phyloP scores from a whole-genome alignment of 768 basidiomycete genomes.

The Lentinula detonsa region DNA sequence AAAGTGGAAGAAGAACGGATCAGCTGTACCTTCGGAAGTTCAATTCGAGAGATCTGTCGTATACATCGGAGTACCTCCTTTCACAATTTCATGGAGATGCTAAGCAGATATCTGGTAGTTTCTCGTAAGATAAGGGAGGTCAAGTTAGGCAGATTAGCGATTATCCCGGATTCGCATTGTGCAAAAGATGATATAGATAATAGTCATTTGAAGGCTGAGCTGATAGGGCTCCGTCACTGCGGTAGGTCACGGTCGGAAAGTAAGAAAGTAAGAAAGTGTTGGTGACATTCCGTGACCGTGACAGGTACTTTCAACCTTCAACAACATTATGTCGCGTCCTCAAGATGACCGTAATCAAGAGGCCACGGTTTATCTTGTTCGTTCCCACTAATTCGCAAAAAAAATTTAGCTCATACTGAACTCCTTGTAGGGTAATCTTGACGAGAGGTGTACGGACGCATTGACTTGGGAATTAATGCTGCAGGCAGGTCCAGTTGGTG shows the following conservation, averaged over 20 bases:
- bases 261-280: too few relatives aligned
- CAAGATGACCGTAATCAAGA: slow-evolving; percentile 91
- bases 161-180: not conserved
- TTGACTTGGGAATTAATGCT: slow-evolving; percentile 98
- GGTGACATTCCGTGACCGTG: not conserved
- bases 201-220: not conserved
- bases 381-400: slow-evolving; percentile 7
- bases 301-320: not conserved
- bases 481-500: slow-evolving; percentile 97
- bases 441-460: slow-evolving; percentile 91
- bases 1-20: not conserved
- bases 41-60: not conserved
- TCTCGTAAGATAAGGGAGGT: not conserved
- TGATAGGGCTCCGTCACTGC: too few relatives aligned
- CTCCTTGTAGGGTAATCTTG: slow-evolving; percentile 78
- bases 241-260: too few relatives aligned
- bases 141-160: not conserved
- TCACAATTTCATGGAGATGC: not conserved
- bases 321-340: slow-evolving; percentile 49
- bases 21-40: not conserved
- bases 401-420: not conserved
- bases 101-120: not conserved
- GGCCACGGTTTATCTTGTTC: slow-evolving; percentile 81
- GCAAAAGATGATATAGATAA: slow-evolving; percentile 1
- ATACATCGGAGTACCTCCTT: not conserved